phyloP scores from a whole-genome alignment of 1,284 basidiomycete genomes.

The Irpex rosettiformis region DNA sequence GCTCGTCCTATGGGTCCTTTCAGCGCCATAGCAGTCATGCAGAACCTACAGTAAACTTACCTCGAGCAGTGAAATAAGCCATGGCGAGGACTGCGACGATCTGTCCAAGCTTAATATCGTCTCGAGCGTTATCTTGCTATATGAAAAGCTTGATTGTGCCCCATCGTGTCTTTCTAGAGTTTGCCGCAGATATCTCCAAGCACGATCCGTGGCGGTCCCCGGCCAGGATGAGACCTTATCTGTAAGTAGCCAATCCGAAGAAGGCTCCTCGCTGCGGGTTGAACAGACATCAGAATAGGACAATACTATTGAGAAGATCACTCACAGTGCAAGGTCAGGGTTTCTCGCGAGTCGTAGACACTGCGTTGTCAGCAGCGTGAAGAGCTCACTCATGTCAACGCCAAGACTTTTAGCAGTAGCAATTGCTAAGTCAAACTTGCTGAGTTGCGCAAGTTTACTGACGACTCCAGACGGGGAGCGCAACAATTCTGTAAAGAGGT shows the following conservation, averaged over 20 bases:
- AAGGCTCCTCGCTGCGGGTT: slow-evolving; percentile 53
- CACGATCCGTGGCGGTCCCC: slow-evolving; percentile 77
- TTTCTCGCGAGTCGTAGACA: slow-evolving; percentile 74
- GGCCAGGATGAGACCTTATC: slow-evolving; percentile 83
- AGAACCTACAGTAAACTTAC: slow-evolving; percentile 35
- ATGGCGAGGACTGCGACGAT: slow-evolving; percentile 68
- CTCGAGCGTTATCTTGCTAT: slow-evolving; percentile 76
- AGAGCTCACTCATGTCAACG: slow-evolving; percentile 87
- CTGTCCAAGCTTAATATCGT: slow-evolving; percentile 68
- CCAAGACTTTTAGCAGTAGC: slow-evolving; percentile 71
- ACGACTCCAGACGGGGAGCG: slow-evolving; percentile 75
- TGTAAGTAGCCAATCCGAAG: slow-evolving; percentile 77
- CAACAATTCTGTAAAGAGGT: slow-evolving; percentile 48
- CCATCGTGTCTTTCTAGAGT: slow-evolving; percentile 78
- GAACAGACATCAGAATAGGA: background rate
- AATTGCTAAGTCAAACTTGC: slow-evolving; percentile 81
- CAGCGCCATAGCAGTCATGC: slow-evolving; percentile 6
- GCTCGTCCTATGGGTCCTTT: slow-evolving; percentile 47
- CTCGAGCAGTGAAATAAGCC: slow-evolving; percentile 76
- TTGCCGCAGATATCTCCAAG: slow-evolving; percentile 85
- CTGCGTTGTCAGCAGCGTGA: slow-evolving; percentile 73
- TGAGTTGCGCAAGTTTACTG: slow-evolving; percentile 75
- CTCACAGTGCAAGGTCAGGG: slow-evolving; percentile 53
- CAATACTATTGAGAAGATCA: slow-evolving; percentile 13
- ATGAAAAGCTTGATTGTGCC: slow-evolving; percentile 68